Base-by-base conservation (phyloP, 2,329 filamentous ascomycete species). In the Pseudocercospora eumusae region DNA sequence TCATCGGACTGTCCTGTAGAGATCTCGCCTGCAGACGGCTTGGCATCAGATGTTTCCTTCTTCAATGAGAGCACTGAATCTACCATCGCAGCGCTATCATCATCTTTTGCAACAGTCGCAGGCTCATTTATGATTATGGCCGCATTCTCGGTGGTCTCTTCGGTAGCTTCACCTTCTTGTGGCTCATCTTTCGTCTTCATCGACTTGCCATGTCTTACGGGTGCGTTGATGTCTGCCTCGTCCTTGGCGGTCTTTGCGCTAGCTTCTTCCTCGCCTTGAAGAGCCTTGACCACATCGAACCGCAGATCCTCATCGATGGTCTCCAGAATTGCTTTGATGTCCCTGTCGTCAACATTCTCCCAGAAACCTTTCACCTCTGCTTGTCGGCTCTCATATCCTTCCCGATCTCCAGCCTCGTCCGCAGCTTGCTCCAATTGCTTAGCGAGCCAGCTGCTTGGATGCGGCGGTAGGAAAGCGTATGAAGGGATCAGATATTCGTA, bases 401-500 rank as follows among this genome's bases (percentile, higher is more conserved):
- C 89, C 45, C 90, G 79, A 52, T 90, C 86, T 1, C 86, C 87
- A 56, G 89, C 85, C 74, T 91, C 86, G 74, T 90, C 87, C 0
- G 91, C 91, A 57, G 87, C 80, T 70, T 93, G 86, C n/a, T 86
- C 83, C n/a, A 96, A 80, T 73, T 92, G 91, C 77, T 88, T 90
- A 8, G 91, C 93, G 36, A 99, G 77, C 74, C 85, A 96, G 64
- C 91, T 96, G 65, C 89, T 88, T 0, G 93, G 93, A 74, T 98
- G 93, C 0, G 95, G 95, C 20, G 95, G 95, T 31, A 99, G 80
- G 69, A 99, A 90, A 60, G 90, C 92, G 77, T 98, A 92, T 45
- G 90, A 95, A 2, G 95, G 95, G 76, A 99, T 91, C 57, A 99
- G 82, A 74, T 99, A 99, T 79, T 99, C 95, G 78, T 99, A 99